These are phyloP conservation scores for Monilinia fructicola DNA, from an alignment of 2,329 filamentous ascomycete genomes.

Conservation along the genomic window DNA sequence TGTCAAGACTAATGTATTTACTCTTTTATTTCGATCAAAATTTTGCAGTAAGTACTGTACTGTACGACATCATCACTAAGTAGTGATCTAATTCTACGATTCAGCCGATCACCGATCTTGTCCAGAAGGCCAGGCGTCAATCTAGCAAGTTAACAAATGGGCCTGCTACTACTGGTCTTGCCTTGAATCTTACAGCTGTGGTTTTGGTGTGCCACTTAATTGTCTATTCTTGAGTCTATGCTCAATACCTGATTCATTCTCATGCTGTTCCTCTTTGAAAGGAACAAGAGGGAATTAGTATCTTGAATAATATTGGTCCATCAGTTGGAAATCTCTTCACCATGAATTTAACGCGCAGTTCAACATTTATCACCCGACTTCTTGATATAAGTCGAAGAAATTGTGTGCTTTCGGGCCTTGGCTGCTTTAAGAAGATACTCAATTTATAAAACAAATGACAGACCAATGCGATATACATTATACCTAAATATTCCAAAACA, in stretches of 20 bases:
- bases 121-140: neutral
- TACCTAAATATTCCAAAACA: no score
- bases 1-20: neutral
- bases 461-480: no score
- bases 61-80: neutral
- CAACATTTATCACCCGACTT: neutral
- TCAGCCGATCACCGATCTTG: neutral
- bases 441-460: neutral
- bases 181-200: neutral
- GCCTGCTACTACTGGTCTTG: neutral
- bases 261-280: neutral
- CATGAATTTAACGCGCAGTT: neutral
- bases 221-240: neutral
- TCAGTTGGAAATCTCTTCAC: neutral
- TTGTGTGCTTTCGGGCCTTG: neutral
- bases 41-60: neutral
- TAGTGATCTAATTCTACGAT: neutral
- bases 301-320: no score
- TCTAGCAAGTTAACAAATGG: neutral
- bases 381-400: neutral
- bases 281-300: no score
- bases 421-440: neutral
- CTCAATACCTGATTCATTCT: neutral
- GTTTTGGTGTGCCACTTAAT: neutral
- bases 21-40: neutral